Base-by-base conservation (phyloP, 192 early-diverging fungal species). In the Dissophora globulifera region DNA sequence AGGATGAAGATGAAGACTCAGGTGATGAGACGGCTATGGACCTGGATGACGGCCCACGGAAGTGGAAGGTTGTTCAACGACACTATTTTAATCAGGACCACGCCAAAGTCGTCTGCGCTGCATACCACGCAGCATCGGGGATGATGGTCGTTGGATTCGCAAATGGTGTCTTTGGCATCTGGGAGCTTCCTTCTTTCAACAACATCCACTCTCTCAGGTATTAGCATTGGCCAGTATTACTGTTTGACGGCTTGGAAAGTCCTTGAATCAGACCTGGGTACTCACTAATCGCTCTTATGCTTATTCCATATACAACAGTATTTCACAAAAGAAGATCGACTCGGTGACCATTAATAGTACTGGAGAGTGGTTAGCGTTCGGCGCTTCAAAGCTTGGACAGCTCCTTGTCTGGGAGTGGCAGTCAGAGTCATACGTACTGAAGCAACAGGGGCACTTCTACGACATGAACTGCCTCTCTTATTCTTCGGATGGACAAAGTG, bases 331-430 rank as follows among this genome's bases (percentile, higher is more conserved):
- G 46, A 90, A 91, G 82, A 96, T 99, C 59, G 89, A 92, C 66
- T 86, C 95, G 12, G 87, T 95, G 3, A 88, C 95, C 3, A 90
- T 99, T 62, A 97, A 94, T 80, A 79, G 87, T 8, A 85, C 93
- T 0, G 96, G 97, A 49, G 98, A 99, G 79, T 99, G 98, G 98
- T 81, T 99, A 29, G 96, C 95, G 1, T 95, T 99, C 81, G 98
- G 96, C 25, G 94, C 90, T 35, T 87, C 94, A 23, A 86, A 85
- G 66, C 86, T 98, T 12, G 96, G 96, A 7, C 98, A 99, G 82
- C 89, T 99, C 43, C 81, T 98, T 33, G 96, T 99, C 15, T 99
- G 98, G 98, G 98, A 99, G 79, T 99, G 98, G 98, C 94, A 97
- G 82, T 97, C 95, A 47, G 98, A 99, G 72, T 93, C 97, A 1